A percentile compares a stretch with the other conserved stretches of the same genome.
Evolutionary conservation across 345 rosid species (phyloP).

Genomic region (Bretschneidera sinensis): DNA sequence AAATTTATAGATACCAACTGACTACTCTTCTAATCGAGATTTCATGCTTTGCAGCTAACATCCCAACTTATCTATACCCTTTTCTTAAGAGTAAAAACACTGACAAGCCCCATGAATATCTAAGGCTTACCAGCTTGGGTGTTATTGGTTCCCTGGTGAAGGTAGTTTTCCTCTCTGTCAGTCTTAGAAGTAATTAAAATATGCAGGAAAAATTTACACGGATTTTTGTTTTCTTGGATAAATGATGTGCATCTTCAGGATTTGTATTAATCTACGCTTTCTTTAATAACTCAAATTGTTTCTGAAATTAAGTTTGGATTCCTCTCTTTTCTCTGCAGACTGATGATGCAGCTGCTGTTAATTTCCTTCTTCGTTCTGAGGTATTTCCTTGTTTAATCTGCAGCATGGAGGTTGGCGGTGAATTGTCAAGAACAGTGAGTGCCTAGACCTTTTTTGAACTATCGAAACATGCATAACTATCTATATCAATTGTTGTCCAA

Average conservation of each 20-base stretch:
- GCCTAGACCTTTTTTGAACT: background rate
- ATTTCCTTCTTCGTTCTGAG: conserved; percentile 33
- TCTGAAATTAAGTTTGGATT: background rate
- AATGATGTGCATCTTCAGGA: background rate
- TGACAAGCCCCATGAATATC: conserved; percentile 37
- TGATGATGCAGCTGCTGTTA: conserved; percentile 35
- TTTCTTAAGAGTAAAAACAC: conserved; percentile 30
- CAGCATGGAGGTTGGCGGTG: conserved; percentile 45
- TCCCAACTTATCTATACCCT: conserved; percentile 45
- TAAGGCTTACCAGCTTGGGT: conserved; percentile 56
- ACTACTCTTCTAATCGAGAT: conserved; percentile 11
- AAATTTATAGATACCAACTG: conserved; percentile 1
- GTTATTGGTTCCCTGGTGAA: conserved; percentile 57
- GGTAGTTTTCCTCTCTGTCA: conserved; percentile 29
- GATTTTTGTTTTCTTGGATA: background rate
- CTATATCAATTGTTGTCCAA: background rate
- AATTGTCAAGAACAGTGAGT: conserved; percentile 49
- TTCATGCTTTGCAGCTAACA: conserved; percentile 33
- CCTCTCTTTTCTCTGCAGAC: conserved; percentile 25
- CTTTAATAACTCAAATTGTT: too few relatives aligned
- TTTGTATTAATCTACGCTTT: background rate
- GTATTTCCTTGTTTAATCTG: conserved; percentile 44
- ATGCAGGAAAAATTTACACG: too few relatives aligned
- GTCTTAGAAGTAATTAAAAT: too few relatives aligned
- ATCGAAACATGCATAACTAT: background rate